Evolutionary conservation across 2,329 filamentous ascomycete species (phyloP).

Genomic region (Aspergillus ochraceoroseus): DNA sequence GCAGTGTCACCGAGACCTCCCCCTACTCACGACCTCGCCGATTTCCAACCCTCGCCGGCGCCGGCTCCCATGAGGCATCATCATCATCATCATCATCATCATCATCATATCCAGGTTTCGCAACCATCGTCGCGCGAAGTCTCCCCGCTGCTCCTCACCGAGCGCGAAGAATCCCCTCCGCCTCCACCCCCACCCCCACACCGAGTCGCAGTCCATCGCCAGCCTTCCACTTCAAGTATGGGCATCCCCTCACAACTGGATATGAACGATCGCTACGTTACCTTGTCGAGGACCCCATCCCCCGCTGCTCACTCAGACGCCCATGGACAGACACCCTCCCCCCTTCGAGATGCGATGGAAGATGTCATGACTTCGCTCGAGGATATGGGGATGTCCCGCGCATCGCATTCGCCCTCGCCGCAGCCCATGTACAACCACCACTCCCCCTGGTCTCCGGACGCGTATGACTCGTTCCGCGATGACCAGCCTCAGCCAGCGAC

Average conservation of each 20-base stretch:
- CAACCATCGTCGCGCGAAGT: constrained; percentile 21
- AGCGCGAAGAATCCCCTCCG: constrained; percentile 67
- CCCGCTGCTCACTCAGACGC: constrained; percentile 54
- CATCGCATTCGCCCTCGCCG: constrained; percentile 49
- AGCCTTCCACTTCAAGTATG: constrained; percentile 24
- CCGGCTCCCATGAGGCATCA: too few relatives aligned
- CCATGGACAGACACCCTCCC: constrained; percentile 76
- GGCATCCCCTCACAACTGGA: constrained; percentile 35
- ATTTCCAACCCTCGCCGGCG: too few relatives aligned
- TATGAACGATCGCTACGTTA: constrained; percentile 41
- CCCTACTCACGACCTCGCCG: constrained; percentile 2
- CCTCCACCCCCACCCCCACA: constrained; percentile 81
- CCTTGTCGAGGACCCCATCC: constrained; percentile 46
- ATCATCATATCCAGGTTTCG: constrained; percentile 8
- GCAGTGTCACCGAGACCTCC: constrained; percentile 20
- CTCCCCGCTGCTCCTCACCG: constrained; percentile 37
- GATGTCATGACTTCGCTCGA: constrained; percentile 94
- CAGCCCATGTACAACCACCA: constrained; percentile 52
- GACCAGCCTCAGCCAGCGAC: constrained; percentile 32
- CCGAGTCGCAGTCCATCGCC: constrained; percentile 51
- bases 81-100: too few relatives aligned
- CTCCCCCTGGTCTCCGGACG: constrained; percentile 93
- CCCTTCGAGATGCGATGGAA: constrained; percentile 91
- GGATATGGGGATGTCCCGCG: constrained; percentile 66
- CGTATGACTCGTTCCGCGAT: constrained; percentile 58